Base-by-base conservation (phyloP, 805 yeast species). In the Pichia scutulata region DNA sequence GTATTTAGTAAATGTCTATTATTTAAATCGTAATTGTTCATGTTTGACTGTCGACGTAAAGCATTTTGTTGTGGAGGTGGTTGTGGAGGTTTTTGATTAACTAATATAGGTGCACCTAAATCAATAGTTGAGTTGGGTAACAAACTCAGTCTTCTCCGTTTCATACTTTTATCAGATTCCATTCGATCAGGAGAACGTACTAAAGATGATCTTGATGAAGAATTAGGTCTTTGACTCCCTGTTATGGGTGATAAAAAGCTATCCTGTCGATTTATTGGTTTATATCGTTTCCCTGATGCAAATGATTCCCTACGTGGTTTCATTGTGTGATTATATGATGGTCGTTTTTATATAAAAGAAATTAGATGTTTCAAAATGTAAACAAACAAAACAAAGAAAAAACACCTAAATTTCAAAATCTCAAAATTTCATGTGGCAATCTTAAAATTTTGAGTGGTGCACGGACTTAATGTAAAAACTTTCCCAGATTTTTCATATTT, bases 51-150 rank as follows among this genome's bases (percentile, higher is more conserved):
- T 48, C 66, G 57, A 45, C 56, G 62, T 10, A n/a, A 16, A 8
- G 9, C 42, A 50, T 18, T 55, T 52, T 39, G 57, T 48, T 7
- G 57, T 16, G 10, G 8, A 16, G 19, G 18, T 4, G 8, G 18
- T 5, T 4, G 19, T 16, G 19, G 18, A 33, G 37, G 19, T 33
- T 33, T 33, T 39, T 19, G 57, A 26, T 56, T 58, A 36, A 63
- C 44, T 43, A 64, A 52, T 25, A 66, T 47, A 23, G 69, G 67
- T 6, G 67, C 66, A 8, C 68, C 68, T 33, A 33, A 33, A 33
- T 33, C 37, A 5, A n/a, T 33, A 33, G 37, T 33, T n/a, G 37
- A 33, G 10, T 33, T 33, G 37, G 67, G 68, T 16, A 64, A 49
- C 10, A 64, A 44, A 47, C 65, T 62, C 39, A 64, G 51, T 44